These are phyloP conservation scores for Aphanoascus verrucosus DNA, from an alignment of 2,329 filamentous ascomycete genomes.

Conservation along the genomic window DNA sequence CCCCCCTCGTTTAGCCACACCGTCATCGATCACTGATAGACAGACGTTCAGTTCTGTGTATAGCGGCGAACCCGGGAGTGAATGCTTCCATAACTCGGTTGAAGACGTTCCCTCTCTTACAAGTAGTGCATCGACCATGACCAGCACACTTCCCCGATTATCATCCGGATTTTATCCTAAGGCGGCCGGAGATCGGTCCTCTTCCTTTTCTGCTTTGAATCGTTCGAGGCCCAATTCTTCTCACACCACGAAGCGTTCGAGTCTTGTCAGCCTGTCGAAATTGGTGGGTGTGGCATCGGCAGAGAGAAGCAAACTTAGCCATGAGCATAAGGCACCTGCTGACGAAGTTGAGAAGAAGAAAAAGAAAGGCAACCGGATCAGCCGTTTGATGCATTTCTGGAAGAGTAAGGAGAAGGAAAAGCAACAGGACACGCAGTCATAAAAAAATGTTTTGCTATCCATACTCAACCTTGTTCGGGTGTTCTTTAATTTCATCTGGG, in stretches of 20 bases:
- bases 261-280: constrained; percentile 40
- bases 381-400: constrained; percentile 42
- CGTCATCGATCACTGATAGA: constrained; percentile 33
- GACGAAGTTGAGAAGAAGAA: constrained; percentile 30
- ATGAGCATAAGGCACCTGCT: constrained; percentile 35
- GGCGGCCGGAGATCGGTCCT: constrained; percentile 36
- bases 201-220: constrained; percentile 35
- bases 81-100: constrained; percentile 34
- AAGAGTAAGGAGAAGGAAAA: constrained; percentile 38
- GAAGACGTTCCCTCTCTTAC: constrained; percentile 43
- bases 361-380: constrained; percentile 38
- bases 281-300: constrained; percentile 36
- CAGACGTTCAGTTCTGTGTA: constrained; percentile 25
- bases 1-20: constrained; percentile 33
- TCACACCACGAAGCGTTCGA: constrained; percentile 36
- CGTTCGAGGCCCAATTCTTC: constrained; percentile 31
- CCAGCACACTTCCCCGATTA: constrained; percentile 34
- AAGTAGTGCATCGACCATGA: constrained; percentile 40
- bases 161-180: constrained; percentile 33
- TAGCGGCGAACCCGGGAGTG: constrained; percentile 27
- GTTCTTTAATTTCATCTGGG: constrained; percentile 1
- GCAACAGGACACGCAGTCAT: constrained; percentile 5
- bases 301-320: constrained; percentile 36
- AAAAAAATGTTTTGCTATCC: neutral
- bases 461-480: neutral